Base-by-base conservation (phyloP, 2,329 filamentous ascomycete genomes). In the Stenocarpella maydis region DNA sequence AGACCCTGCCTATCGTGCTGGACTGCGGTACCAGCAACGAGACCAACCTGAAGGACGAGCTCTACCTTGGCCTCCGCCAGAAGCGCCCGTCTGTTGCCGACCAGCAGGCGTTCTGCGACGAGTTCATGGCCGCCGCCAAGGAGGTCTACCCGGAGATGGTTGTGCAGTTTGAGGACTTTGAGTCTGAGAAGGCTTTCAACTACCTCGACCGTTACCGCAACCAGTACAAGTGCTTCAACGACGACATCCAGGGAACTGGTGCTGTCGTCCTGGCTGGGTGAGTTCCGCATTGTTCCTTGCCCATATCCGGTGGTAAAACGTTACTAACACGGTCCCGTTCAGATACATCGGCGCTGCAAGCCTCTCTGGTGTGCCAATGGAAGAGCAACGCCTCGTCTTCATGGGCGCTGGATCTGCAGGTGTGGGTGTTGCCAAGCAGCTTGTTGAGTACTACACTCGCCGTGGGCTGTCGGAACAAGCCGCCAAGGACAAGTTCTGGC, bases 91-190 rank as follows among this genome's bases (percentile, higher is more conserved):
- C 91, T 9, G 83, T 91, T 24, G 87, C 91, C 65, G 91, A 95
- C 76, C 94, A 97, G 83, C 90, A 91, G 79, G 93, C 93, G 73
- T 98, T 98, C 82, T 89, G 98, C 85, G 96, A 98, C 78, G 96
- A 98, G 85, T 91, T 99, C 85, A 98, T 99, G 96, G 88, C 89
- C 76, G 95, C 96, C 69, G 88, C 93, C 71, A 92, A 91, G 69
- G 94, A 97, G 39, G 87, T 90, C 37, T 90, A 83, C 80, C 88
- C 87, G 34, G 82, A 86, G 17, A 91, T 87, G 88, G 81, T 91
- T 54, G 93, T 98, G 72, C 96, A 98, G 80, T 98, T 97, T 76
- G 95, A 98, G 80, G 96, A 98, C 78, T 98, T 97, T 82, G 97
- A 98, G 85, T 97, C 95, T 77, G 87, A 89, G 75, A 90, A 90